A percentile compares a stretch with the other conserved stretches of the same genome.
phyloP scores from a whole-genome alignment of 345 rosid species.

The Eucalyptus victrix region DNA sequence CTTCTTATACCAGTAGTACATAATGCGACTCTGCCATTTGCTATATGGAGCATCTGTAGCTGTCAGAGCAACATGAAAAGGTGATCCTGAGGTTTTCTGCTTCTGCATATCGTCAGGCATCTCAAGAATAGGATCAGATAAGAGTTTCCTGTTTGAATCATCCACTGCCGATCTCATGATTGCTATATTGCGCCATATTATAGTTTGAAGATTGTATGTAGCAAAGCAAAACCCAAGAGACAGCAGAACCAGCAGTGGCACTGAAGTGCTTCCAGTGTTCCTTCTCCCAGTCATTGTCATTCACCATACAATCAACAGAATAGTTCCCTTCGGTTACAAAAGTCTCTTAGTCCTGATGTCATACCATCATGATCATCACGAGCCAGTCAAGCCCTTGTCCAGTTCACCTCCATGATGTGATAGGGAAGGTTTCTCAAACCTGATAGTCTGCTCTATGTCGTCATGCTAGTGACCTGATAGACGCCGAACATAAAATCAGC shows the following conservation, averaged over 20 bases:
- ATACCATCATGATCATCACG: neutral
- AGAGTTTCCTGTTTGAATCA: constrained; percentile 12
- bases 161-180: constrained; percentile 4
- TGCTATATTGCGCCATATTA: constrained; percentile 33
- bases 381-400: neutral
- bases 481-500: neutral
- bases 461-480: neutral
- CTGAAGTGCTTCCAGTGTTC: constrained; percentile 42
- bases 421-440: neutral
- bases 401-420: neutral
- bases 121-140: constrained; percentile 55
- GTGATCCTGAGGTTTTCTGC: constrained; percentile 18
- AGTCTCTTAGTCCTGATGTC: neutral
- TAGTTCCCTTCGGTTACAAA: neutral
- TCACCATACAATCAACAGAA: neutral
- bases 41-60: constrained; percentile 84
- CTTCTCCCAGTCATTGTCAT: constrained; percentile 15
- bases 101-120: constrained; percentile 41
- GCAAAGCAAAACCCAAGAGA: constrained; percentile 65
- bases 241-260: constrained; percentile 43
- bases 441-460: neutral
- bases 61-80: constrained; percentile 80
- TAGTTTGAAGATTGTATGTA: constrained; percentile 59
- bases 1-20: constrained; percentile 96
- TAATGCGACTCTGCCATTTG: constrained; percentile 95